Evolutionary conservation across 345 rosid species (phyloP).

Genomic region (Psidium guajava): DNA sequence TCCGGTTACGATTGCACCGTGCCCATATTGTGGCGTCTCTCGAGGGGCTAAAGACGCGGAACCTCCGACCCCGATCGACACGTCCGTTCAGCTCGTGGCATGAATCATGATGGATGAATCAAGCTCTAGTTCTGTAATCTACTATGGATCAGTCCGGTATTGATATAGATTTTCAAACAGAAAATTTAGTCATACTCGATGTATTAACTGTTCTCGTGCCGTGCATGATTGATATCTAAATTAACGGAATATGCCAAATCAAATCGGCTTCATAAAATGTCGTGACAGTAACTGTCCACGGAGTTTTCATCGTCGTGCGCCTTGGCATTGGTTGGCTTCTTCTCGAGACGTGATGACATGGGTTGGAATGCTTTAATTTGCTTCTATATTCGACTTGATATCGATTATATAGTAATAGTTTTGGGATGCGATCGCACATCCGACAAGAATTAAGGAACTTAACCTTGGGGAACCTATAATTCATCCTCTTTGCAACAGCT

Average conservation of each 20-base stretch:
- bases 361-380: neutral
- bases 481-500: neutral
- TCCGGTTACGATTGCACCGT: neutral
- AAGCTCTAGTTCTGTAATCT: neutral
- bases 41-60: too few relatives aligned
- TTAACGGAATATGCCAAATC: neutral
- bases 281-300: rapidly evolving
- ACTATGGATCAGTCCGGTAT: neutral
- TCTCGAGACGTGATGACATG: neutral
- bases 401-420: too few relatives aligned
- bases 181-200: neutral
- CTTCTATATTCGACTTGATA: rapidly evolving
- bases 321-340: rapidly evolving
- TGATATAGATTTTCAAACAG: neutral
- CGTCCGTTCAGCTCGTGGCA: neutral
- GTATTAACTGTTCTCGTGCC: neutral
- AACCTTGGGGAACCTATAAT: neutral
- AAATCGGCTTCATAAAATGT: neutral
- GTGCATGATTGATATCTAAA: neutral
- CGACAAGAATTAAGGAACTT: neutral
- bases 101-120: neutral
- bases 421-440: neutral
- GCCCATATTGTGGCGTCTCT: too few relatives aligned
- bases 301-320: neutral
- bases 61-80: too few relatives aligned